phyloP scores from a whole-genome alignment of 306 rosid species.

The Cicer yamashitae region DNA sequence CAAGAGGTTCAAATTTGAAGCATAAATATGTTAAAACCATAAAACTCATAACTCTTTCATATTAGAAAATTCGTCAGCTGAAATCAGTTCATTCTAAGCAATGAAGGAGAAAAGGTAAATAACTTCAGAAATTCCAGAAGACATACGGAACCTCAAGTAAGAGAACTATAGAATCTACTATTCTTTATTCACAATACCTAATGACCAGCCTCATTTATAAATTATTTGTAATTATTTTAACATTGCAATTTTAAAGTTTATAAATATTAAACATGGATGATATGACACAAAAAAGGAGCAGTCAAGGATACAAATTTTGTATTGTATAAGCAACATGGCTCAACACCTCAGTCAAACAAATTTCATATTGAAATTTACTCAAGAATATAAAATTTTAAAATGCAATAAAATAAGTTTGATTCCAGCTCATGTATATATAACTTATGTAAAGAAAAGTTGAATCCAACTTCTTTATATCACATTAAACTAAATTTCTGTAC shows the following conservation, averaged over 20 bases:
- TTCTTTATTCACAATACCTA: background rate
- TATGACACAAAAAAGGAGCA: background rate
- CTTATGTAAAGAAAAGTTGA: conserved; percentile 24
- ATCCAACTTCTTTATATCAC: background rate
- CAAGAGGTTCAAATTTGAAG: conserved; percentile 29
- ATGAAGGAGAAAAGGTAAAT: background rate
- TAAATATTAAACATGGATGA: conserved; percentile 11
- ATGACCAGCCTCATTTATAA: background rate
- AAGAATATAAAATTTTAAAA: conserved; percentile 10
- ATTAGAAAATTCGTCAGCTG: conserved; percentile 6
- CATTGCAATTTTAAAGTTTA: background rate
- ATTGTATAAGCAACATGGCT: background rate
- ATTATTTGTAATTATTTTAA: conserved; percentile 4
- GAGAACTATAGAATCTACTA: background rate
- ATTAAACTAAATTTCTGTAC: conserved; percentile 16
- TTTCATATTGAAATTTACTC: conserved; percentile 5
- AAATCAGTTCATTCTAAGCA: conserved; percentile 13
- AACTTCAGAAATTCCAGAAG: conserved; percentile 27
- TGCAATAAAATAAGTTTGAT: background rate
- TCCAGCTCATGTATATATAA: background rate
- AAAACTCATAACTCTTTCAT: conserved; percentile 22
- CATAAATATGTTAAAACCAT: conserved; percentile 23
- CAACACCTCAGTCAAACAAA: conserved; percentile 26
- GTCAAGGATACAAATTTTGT: background rate
- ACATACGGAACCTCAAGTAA: background rate